Evolutionary conservation across 1,284 basidiomycete genomes (phyloP).

Genomic region (Athelia sp.): DNA sequence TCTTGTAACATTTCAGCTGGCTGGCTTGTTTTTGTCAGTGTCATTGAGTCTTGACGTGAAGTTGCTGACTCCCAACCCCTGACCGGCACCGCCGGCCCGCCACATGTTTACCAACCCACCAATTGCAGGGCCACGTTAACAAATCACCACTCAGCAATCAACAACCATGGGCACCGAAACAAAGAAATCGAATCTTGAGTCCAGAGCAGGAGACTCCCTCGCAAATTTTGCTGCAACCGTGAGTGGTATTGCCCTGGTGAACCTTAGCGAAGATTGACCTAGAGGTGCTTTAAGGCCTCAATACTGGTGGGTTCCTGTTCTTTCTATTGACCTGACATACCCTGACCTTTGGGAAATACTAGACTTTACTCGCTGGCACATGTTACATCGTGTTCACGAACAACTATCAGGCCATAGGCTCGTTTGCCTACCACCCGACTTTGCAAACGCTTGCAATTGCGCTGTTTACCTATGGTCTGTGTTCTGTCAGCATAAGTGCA

Average conservation of each 20-base stretch:
- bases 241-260: background rate
- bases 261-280: background rate
- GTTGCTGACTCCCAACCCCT: no score
- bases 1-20: no score
- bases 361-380: conserved; percentile 41
- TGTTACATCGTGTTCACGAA: conserved; percentile 37
- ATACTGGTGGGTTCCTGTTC: conserved; percentile 8
- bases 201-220: conserved; percentile 14
- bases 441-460: conserved; percentile 52
- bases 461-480: conserved; percentile 55
- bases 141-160: no score
- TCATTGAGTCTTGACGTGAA: no score
- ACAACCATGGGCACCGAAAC: background rate
- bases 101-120: no score
- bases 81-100: no score
- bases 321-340: conserved; percentile 6
- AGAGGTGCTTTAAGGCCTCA: background rate
- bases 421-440: conserved; percentile 64
- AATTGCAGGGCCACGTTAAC: no score
- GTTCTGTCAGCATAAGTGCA: background rate
- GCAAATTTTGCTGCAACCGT: conserved; percentile 18
- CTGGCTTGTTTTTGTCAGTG: no score
- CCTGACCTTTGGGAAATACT: conserved; percentile 36
- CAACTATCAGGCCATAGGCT: conserved; percentile 41
- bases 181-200: conserved; percentile 14